Percentiles rank a stretch among this genome's conserved stretches.
Conservation (phyloP, 2,329 filamentous ascomycete genomes). For the Clonostachys rhizophaga region DNA sequence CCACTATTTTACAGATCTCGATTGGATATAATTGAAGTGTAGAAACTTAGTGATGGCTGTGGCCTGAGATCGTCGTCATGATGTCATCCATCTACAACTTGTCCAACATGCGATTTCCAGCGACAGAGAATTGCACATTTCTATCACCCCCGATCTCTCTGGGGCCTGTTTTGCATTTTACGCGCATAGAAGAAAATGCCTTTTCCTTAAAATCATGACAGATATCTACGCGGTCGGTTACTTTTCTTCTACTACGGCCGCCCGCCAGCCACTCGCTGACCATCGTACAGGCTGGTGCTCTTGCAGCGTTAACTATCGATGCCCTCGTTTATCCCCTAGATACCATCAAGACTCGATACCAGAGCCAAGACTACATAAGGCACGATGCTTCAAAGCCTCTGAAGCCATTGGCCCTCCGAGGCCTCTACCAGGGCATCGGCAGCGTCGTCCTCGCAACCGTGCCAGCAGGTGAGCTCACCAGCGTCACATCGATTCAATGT, state of each 20-base stretch:
- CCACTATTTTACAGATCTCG: too few species aligned
- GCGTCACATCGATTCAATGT: not conserved
- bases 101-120: too few species aligned
- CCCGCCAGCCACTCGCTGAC: not conserved
- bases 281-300: slow-evolving; percentile 65
- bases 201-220: slow-evolving; percentile 15
- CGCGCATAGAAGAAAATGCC: too few species aligned
- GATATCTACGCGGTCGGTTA: slow-evolving; percentile 24
- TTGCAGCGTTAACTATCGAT: slow-evolving; percentile 83
- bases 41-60: too few species aligned
- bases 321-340: slow-evolving; percentile 83
- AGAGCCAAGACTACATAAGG: slow-evolving; percentile 70
- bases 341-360: slow-evolving; percentile 82
- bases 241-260: not conserved
- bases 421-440: slow-evolving; percentile 83
- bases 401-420: slow-evolving; percentile 54
- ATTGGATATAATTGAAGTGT: too few species aligned
- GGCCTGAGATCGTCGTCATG: too few species aligned
- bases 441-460: slow-evolving; percentile 81
- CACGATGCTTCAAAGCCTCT: slow-evolving; percentile 57
- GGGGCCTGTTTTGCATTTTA: too few species aligned
- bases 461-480: slow-evolving; percentile 65
- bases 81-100: too few species aligned
- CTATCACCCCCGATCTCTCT: too few species aligned
- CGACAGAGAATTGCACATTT: too few species aligned